Conservation (phyloP, 1,139 yeast genomes). For the Geotrichum carabidarum region DNA sequence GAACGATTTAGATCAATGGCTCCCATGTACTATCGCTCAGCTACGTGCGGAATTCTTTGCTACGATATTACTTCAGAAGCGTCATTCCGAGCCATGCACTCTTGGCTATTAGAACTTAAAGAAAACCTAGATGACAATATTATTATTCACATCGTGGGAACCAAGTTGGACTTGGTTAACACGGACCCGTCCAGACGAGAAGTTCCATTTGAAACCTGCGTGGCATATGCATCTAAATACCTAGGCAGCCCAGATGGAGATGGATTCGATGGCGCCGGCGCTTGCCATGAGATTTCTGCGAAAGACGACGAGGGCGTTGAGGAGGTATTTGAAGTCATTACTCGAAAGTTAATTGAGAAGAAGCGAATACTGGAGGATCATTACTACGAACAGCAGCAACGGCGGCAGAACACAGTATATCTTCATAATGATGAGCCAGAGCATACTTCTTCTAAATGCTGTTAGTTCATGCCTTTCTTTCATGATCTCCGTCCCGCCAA, state of each 20-base stretch:
- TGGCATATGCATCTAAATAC: slow-evolving; percentile 35
- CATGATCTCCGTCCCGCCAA: background rate
- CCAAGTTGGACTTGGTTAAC: slow-evolving; percentile 63
- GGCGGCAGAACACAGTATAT: slow-evolving; percentile 31
- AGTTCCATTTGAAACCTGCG: slow-evolving; percentile 39
- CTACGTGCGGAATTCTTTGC: slow-evolving; percentile 88
- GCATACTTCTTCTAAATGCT: slow-evolving; percentile 18
- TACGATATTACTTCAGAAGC: slow-evolving; percentile 93
- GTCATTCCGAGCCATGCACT: slow-evolving; percentile 82
- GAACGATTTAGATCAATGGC: slow-evolving; percentile 90
- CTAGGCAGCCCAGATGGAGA: slow-evolving; percentile 23
- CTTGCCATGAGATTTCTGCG: slow-evolving; percentile 38
- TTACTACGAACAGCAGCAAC: slow-evolving; percentile 27
- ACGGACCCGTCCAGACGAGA: slow-evolving; percentile 37
- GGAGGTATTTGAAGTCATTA: slow-evolving; percentile 37
- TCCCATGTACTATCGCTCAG: slow-evolving; percentile 91
- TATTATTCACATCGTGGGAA: slow-evolving; percentile 82
- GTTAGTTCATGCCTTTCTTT: slow-evolving; percentile 6
- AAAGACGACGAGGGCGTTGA: slow-evolving; percentile 39
- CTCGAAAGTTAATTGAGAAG: slow-evolving; percentile 33
- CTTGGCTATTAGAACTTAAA: slow-evolving; percentile 83
- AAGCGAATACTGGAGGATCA: slow-evolving; percentile 26
- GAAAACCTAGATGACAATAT: slow-evolving; percentile 81
- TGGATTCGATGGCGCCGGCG: slow-evolving; percentile 23
- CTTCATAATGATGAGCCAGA: slow-evolving; percentile 35